These are phyloP conservation scores for Diaporthe sp. DNA, from an alignment of 2,329 filamentous ascomycete species.

Conservation along the genomic window DNA sequence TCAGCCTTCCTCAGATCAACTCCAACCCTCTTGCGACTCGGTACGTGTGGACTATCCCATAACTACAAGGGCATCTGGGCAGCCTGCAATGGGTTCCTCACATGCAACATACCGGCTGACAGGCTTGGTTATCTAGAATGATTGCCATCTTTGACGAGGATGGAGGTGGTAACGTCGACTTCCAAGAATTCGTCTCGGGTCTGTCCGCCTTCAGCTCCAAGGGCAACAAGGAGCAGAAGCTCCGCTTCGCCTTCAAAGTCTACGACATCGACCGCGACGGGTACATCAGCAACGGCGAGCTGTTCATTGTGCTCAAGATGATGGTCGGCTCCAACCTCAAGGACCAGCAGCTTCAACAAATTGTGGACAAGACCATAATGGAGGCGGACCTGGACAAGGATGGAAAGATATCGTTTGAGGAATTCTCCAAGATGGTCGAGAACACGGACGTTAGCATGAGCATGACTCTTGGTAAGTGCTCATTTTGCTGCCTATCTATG, in stretches of 20 bases:
- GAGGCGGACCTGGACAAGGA: slow-evolving; percentile 96
- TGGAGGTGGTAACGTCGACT: slow-evolving; percentile 96
- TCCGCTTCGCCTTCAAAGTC: slow-evolving; percentile 98
- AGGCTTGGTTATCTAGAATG: slow-evolving; percentile 72
- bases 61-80: background rate
- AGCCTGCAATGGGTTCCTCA: background rate
- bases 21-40: slow-evolving; percentile 97
- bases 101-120: slow-evolving; percentile 3
- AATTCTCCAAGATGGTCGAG: slow-evolving; percentile 99
- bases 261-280: slow-evolving; percentile 99
- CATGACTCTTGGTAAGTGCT: slow-evolving; percentile 76
- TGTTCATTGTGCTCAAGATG: slow-evolving; percentile 99
- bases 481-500: background rate
- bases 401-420: slow-evolving; percentile 98
- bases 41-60: slow-evolving; percentile 59
- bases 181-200: slow-evolving; percentile 97
- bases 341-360: slow-evolving; percentile 98
- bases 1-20: slow-evolving; percentile 96
- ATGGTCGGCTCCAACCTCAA: slow-evolving; percentile 99
- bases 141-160: slow-evolving; percentile 99
- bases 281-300: slow-evolving; percentile 98
- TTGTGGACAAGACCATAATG: slow-evolving; percentile 99
- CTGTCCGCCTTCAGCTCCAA: slow-evolving; percentile 97
- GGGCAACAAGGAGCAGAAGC: slow-evolving; percentile 99
- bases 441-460: slow-evolving; percentile 86